Evolutionary conservation across 208 protist genomes (phyloP), one percentile per base, ranked within the genome.

Genomic region (Porcisia hertigi): DNA sequence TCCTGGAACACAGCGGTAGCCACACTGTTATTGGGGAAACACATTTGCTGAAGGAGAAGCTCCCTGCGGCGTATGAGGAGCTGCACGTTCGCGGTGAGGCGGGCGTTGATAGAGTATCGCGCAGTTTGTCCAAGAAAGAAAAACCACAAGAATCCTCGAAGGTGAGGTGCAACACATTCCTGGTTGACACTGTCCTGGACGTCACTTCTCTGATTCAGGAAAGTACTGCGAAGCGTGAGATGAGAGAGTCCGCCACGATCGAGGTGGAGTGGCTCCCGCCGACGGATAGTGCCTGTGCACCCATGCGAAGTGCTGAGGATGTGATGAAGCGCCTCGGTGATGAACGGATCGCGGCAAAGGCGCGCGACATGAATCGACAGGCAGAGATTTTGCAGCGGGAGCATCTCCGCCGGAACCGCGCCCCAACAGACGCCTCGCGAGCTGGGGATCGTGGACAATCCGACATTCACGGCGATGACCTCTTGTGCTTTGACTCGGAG

Each of bases 1-100:
- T 95, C 58, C 86, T 95, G 60, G 89, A 93, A 53, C 90, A 96
- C 82, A 95, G 90, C 71, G 87, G 81, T 30, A 76, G 79, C 72
- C 81, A 86, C 69, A 79, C 73, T 20, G 79, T 96, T 25, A 59
- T 96, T 25, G 90, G 88, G 6, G 81, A 95, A 53, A 88, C 80
- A 8, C 60, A 25, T 14, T 54, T 88, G 30, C 76, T 95, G 36
- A 71, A 82, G 52, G 88, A 87, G 47, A 92, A 92, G 75, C 85
- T 95, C 55, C 92, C 92, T 2, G 58, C 65, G 2, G 76, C 69
- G 59, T 95, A 95, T 59, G 77, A 87, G 7, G 25, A 70, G 36
- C 63, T 91, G 59, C 70, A 80, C 52, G 83, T 94, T 3, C 69
- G 87, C 25, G 62, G 20, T 25, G 64, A 71, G 18, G 78, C 30